Conservation (phyloP, 2,329 filamentous ascomycete genomes). For the Coniochaeta sp. region DNA sequence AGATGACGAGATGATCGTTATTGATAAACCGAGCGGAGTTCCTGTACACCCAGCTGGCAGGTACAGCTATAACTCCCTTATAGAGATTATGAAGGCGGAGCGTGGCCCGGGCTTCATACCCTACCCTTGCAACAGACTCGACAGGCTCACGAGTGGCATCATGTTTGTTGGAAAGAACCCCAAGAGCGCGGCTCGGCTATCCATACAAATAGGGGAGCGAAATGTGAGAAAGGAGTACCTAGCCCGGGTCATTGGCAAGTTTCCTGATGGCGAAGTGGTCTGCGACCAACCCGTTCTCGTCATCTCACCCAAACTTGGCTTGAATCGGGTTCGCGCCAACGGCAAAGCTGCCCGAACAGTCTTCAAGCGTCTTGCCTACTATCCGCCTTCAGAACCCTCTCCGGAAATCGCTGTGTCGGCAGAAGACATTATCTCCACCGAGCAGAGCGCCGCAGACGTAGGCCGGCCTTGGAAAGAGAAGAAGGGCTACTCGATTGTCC, state of each 20-base stretch:
- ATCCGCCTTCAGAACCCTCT: conserved; percentile 44
- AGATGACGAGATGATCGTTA: conserved; percentile 87
- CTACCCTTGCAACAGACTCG: conserved; percentile 82
- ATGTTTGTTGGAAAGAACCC: conserved; percentile 95
- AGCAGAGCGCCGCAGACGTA: conserved; percentile 13
- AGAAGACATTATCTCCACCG: background rate
- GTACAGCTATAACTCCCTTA: conserved; percentile 91
- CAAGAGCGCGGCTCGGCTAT: conserved; percentile 70
- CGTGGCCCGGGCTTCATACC: conserved; percentile 47
- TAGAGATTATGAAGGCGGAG: conserved; percentile 87
- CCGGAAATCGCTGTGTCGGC: conserved; percentile 2
- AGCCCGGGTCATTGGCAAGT: conserved; percentile 82
- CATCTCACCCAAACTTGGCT: conserved; percentile 88
- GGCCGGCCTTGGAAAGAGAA: conserved; percentile 40
- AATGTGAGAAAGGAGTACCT: conserved; percentile 94
- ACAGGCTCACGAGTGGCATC: conserved; percentile 87
- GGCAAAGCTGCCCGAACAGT: conserved; percentile 87
- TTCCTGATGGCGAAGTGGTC: conserved; percentile 83
- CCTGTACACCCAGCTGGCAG: conserved; percentile 92
- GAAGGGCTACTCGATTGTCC: conserved; percentile 87
- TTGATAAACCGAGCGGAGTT: conserved; percentile 92
- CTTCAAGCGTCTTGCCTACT: conserved; percentile 90
- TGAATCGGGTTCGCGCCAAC: conserved; percentile 90
- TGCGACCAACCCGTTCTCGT: conserved; percentile 91
- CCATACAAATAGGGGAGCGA: conserved; percentile 67